A percentile compares a stretch with the other conserved stretches of the same genome.
Conservation (phyloP, 2,329 filamentous ascomycete genomes). For the Rhinocladiella similis region DNA sequence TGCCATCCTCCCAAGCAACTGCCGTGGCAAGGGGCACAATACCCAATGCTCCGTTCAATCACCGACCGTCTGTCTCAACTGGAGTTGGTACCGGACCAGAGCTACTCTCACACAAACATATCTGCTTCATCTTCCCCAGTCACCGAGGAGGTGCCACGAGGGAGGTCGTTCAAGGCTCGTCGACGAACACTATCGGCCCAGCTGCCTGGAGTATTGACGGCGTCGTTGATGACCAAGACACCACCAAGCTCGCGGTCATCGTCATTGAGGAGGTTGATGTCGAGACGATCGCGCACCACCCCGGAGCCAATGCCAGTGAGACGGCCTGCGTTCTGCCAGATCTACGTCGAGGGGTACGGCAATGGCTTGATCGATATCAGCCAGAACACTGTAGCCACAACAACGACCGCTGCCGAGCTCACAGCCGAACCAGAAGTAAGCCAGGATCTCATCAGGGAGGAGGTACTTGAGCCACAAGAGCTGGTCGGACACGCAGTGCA, state of each 20-base stretch:
- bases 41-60: slow-evolving; percentile 3
- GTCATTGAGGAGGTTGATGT: slow-evolving; percentile 23
- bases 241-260: slow-evolving; percentile 18
- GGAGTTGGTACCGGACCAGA: slow-evolving; percentile 17
- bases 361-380: slow-evolving; percentile 28
- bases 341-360: slow-evolving; percentile 29
- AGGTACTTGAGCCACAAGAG: slow-evolving; percentile 7
- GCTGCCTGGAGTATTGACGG: slow-evolving; percentile 10
- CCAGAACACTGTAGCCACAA: background rate
- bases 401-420: background rate
- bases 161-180: slow-evolving; percentile 16
- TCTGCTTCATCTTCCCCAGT: slow-evolving; percentile 10
- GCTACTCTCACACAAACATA: slow-evolving; percentile 24
- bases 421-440: slow-evolving; percentile 11
- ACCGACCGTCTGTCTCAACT: background rate
- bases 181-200: slow-evolving; percentile 19
- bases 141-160: slow-evolving; percentile 9
- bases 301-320: slow-evolving; percentile 15
- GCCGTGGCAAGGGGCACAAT: slow-evolving; percentile 18
- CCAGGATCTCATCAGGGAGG: slow-evolving; percentile 8
- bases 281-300: slow-evolving; percentile 2
- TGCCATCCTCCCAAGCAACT: slow-evolving; percentile 38
- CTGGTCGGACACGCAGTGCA: slow-evolving; percentile 8
- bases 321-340: slow-evolving; percentile 27
- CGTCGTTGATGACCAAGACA: slow-evolving; percentile 16